Evolutionary conservation across 352 stramenopile genomes (phyloP).

Genomic region (Hyaloperonospora arabidopsidis): DNA sequence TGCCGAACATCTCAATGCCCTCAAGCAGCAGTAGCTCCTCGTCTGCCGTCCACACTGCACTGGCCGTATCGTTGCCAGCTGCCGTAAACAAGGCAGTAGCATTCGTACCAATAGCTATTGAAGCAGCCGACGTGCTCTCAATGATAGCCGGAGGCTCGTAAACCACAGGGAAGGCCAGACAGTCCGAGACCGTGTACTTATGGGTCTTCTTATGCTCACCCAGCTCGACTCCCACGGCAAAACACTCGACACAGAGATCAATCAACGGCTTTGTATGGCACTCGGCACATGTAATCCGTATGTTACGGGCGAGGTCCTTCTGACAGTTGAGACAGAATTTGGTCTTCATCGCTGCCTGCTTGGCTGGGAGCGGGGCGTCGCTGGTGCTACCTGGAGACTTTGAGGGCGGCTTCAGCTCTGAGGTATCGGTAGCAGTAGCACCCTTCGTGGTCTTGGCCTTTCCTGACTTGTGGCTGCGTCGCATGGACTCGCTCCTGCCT

Average conservation of each 20-base stretch:
- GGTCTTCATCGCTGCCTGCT: constrained; percentile 40
- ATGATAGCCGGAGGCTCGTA: constrained; percentile 27
- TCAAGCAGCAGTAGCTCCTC: constrained; percentile 95
- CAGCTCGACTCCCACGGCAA: constrained; percentile 78
- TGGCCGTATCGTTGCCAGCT: constrained; percentile 6
- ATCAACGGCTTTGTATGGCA: constrained; percentile 43
- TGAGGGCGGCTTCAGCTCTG: neutral
- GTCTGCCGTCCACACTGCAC: constrained; percentile 86
- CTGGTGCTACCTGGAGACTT: constrained; percentile 4
- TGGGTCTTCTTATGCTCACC: constrained; percentile 77
- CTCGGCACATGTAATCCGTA: constrained; percentile 79
- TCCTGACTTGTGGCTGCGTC: constrained; percentile 29
- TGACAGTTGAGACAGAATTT: constrained; percentile 84
- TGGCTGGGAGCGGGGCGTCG: constrained; percentile 16
- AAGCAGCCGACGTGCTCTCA: constrained; percentile 6
- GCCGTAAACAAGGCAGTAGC: constrained; percentile 10
- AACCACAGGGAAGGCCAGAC: constrained; percentile 68
- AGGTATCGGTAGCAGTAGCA: neutral
- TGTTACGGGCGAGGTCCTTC: constrained; percentile 77
- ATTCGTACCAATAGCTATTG: constrained; percentile 19
- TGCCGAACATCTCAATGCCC: constrained; percentile 91
- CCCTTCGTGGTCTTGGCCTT: constrained; percentile 13
- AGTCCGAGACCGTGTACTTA: constrained; percentile 77
- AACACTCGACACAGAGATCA: constrained; percentile 93
- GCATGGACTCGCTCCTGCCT: constrained; percentile 16